Conservation (phyloP, 495 filamentous ascomycete species). For the Parachaetomium inaequale region DNA sequence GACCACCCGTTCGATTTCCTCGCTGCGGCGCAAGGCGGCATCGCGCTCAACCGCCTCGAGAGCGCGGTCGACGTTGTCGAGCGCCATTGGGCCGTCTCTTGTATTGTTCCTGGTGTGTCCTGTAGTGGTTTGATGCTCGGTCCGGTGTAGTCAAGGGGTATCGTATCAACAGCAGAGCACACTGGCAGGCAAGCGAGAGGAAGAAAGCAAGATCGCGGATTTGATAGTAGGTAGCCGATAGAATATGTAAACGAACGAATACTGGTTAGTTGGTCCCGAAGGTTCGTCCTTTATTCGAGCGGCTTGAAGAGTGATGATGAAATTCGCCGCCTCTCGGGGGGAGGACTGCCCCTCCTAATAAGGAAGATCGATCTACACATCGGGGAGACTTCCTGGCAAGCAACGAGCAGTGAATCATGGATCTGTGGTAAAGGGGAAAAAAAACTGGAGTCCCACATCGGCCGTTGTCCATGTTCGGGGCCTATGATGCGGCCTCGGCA, state of each 20-base stretch:
- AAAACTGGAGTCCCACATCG: conserved; percentile 4
- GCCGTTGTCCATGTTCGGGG: background rate
- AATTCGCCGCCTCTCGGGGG: conserved; percentile 9
- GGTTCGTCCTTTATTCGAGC: background rate
- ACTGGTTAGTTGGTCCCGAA: background rate
- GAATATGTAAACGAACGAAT: background rate
- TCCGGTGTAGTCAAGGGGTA: background rate
- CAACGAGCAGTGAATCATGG: background rate
- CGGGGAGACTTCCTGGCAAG: background rate
- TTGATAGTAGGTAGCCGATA: background rate
- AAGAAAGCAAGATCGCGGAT: background rate
- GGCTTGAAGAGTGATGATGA: conserved; percentile 1
- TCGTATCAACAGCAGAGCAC: conserved; percentile 5
- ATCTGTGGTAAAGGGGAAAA: background rate
- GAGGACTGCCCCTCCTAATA: background rate
- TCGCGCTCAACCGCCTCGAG: conserved; percentile 49
- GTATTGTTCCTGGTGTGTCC: background rate
- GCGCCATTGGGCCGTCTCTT: conserved; percentile 25
- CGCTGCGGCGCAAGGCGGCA: conserved; percentile 33
- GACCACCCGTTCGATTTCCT: conserved; percentile 49
- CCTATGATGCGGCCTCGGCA: conserved; percentile 14
- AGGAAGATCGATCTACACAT: conserved; percentile 5
- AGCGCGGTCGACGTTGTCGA: conserved; percentile 52
- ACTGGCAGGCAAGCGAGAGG: background rate
- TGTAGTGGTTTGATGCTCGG: background rate